These are phyloP conservation scores for Mycosarcoma mackinlayi DNA, from an alignment of 1,284 basidiomycete species.

Conservation along the genomic window DNA sequence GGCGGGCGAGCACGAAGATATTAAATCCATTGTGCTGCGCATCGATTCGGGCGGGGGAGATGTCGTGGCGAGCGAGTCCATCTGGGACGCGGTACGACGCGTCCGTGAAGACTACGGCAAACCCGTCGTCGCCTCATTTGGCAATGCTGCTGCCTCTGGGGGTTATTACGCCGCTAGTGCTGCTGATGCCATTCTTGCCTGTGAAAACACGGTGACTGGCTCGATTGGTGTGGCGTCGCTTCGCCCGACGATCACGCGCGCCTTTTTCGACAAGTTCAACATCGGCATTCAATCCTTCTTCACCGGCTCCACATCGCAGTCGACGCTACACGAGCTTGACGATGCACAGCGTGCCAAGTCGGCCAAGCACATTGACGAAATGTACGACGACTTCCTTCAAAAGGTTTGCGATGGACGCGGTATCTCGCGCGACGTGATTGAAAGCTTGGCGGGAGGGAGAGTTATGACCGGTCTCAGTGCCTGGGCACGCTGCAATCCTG, in stretches of 20 bases:
- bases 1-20: conserved; percentile 68
- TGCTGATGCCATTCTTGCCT: conserved; percentile 67
- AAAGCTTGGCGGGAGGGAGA: conserved; percentile 69
- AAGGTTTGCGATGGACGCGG: conserved; percentile 69
- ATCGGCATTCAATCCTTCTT: conserved; percentile 69
- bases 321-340: conserved; percentile 66
- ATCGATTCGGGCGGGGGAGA: conserved; percentile 70
- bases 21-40: conserved; percentile 69
- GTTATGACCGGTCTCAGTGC: conserved; percentile 70
- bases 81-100: conserved; percentile 69
- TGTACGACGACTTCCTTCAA: conserved; percentile 65
- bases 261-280: conserved; percentile 69
- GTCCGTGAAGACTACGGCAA: conserved; percentile 67
- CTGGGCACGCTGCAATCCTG: conserved; percentile 62
- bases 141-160: conserved; percentile 69
- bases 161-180: conserved; percentile 68
- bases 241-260: conserved; percentile 69
- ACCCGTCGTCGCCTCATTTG: conserved; percentile 70
- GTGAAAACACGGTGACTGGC: conserved; percentile 69
- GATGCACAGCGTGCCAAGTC: conserved; percentile 65
- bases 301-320: conserved; percentile 67
- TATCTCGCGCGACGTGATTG: conserved; percentile 67
- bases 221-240: conserved; percentile 69
- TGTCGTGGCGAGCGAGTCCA: conserved; percentile 69
- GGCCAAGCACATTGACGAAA: conserved; percentile 67